Conservation (phyloP, 495 filamentous ascomycete genomes). For the Aspergillus ostianus region DNA sequence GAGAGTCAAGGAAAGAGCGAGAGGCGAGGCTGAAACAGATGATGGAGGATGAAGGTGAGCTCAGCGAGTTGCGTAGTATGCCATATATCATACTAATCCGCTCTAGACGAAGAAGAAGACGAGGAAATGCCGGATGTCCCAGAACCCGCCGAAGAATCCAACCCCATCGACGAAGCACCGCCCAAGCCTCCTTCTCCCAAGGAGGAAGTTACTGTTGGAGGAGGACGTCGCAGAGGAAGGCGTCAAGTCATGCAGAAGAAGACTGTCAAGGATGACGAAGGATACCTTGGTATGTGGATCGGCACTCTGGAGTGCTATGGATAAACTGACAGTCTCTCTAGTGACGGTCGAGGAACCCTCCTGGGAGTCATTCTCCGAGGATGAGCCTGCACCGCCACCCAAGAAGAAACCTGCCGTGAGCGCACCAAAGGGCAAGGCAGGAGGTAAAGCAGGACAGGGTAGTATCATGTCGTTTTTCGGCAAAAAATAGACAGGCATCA, state of each 20-base stretch:
- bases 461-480: conserved; percentile 94
- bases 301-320: not conserved
- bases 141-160: conserved; percentile 42
- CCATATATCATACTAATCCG: not conserved
- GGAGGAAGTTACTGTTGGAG: conserved; percentile 46
- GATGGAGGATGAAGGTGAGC: conserved; percentile 80
- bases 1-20: conserved; percentile 64
- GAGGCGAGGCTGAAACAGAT: conserved; percentile 72
- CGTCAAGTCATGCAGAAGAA: conserved; percentile 87
- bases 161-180: conserved; percentile 44
- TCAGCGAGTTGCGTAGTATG: conserved; percentile 1
- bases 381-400: conserved; percentile 66
- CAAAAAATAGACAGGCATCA: conserved; percentile 59
- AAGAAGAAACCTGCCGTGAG: conserved; percentile 58
- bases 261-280: conserved; percentile 86
- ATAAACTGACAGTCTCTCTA: conserved; percentile 35
- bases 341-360: conserved; percentile 84
- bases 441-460: conserved; percentile 66
- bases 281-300: conserved; percentile 73
- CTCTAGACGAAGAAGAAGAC: conserved; percentile 20
- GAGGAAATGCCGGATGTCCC: conserved; percentile 50
- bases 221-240: conserved; percentile 74
- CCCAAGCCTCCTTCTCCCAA: conserved; percentile 41
- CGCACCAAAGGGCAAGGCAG: conserved; percentile 57
- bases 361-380: conserved; percentile 96